Percentiles rank a stretch among this genome's conserved stretches.
Conservation (phyloP, 495 filamentous ascomycete species). For the Durotheca rogersii region DNA sequence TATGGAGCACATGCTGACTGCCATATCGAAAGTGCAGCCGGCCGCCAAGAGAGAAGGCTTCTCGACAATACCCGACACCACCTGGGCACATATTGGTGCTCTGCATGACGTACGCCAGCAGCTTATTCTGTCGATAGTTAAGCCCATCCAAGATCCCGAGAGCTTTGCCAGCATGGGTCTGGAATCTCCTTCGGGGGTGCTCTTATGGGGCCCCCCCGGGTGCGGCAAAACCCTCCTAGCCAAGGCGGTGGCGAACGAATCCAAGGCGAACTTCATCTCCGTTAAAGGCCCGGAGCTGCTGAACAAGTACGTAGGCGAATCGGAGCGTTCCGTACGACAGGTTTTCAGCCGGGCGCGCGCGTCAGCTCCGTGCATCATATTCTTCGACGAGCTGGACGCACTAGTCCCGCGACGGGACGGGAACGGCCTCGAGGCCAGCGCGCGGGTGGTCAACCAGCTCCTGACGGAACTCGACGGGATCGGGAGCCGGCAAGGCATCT, state of each 20-base stretch:
- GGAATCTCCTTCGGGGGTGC: conserved; percentile 82
- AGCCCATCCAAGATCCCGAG: conserved; percentile 85
- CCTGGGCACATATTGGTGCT: conserved; percentile 91
- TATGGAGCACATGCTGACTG: conserved; percentile 48
- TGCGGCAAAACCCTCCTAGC: conserved; percentile 97
- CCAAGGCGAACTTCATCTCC: conserved; percentile 94
- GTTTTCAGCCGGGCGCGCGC: conserved; percentile 88
- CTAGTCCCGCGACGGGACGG: conserved; percentile 84
- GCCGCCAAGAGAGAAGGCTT: conserved; percentile 96
- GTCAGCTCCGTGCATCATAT: conserved; percentile 87
- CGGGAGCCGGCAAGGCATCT: conserved; percentile 78
- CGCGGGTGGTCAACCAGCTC: conserved; percentile 91
- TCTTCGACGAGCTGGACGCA: conserved; percentile 97
- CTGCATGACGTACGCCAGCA: conserved; percentile 76
- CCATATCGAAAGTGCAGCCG: conserved; percentile 83
- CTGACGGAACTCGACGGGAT: conserved; percentile 96
- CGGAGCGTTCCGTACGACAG: conserved; percentile 87
- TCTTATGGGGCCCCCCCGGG: conserved; percentile 95
- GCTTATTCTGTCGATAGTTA: conserved; percentile 83
- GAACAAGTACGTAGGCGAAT: conserved; percentile 96
- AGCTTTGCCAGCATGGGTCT: conserved; percentile 80
- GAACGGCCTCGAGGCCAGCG: conserved; percentile 75
- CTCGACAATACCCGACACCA: conserved; percentile 94
- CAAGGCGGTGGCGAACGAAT: conserved; percentile 95
- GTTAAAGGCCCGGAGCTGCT: conserved; percentile 93